These are phyloP conservation scores for Alternaria sp. DNA, from an alignment of 2,329 filamentous ascomycete species.

Conservation along the genomic window DNA sequence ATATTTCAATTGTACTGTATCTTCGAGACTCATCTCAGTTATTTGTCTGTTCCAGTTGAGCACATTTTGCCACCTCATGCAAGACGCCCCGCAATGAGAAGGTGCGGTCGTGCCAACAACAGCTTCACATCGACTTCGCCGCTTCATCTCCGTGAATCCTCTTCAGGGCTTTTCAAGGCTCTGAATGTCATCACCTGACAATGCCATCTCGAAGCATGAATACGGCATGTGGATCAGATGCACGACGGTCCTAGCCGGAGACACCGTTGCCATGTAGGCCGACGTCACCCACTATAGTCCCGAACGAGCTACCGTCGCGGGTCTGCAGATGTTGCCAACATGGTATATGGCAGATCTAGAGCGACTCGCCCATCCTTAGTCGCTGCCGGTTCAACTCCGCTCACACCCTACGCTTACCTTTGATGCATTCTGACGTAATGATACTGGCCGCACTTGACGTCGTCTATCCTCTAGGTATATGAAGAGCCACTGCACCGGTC, in stretches of 20 bases:
- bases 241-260: constrained; percentile 1
- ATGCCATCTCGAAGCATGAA: neutral
- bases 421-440: neutral
- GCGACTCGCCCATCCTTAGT: neutral
- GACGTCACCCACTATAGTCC: neutral
- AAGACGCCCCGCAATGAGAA: neutral
- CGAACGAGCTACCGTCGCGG: neutral
- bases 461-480: neutral
- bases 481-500: neutral
- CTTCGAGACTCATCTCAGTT: too few relatives aligned
- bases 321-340: neutral
- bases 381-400: neutral
- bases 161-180: neutral
- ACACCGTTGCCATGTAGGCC: neutral
- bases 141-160: neutral
- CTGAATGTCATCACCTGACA: neutral
- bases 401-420: neutral
- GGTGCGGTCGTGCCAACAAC: neutral
- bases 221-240: neutral
- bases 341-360: neutral
- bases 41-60: neutral
- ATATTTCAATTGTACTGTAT: neutral
- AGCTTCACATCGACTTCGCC: neutral
- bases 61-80: neutral
- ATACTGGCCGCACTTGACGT: neutral